phyloP scores from a whole-genome alignment of 2,329 filamentous ascomycete species.

The Aspergillus ochraceoroseus region DNA sequence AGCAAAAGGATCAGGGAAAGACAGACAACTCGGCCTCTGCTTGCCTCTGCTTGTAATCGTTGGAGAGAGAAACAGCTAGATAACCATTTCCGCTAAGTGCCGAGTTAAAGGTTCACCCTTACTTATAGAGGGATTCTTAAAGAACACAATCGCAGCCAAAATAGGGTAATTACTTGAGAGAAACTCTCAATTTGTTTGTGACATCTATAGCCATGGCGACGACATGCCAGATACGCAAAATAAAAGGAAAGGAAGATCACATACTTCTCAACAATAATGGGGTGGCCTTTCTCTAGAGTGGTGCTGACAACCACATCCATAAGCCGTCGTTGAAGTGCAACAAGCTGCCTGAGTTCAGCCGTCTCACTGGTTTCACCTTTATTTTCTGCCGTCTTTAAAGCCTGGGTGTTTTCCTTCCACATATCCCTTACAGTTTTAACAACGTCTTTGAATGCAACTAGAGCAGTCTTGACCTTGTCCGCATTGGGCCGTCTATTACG shows the following conservation, averaged over 20 bases:
- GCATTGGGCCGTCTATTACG: conserved; percentile 48
- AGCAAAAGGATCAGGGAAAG: background rate
- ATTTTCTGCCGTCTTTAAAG: conserved; percentile 55
- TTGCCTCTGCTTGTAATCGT: conserved; percentile 5
- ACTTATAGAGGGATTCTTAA: conserved; percentile 29
- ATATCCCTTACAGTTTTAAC: conserved; percentile 56
- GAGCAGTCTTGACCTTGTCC: conserved; percentile 51
- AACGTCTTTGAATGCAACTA: conserved; percentile 56
- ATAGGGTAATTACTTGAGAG: conserved; percentile 34
- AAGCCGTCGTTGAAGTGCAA: conserved; percentile 54
- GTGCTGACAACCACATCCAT: conserved; percentile 49
- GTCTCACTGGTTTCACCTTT: conserved; percentile 53
- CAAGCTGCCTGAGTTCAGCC: conserved; percentile 52
- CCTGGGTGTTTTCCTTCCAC: conserved; percentile 56
- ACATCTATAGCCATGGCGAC: conserved; percentile 33
- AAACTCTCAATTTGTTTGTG: conserved; percentile 35
- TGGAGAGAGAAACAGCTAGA: conserved; percentile 10
- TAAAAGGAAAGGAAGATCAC: conserved; percentile 28
- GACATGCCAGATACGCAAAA: conserved; percentile 24
- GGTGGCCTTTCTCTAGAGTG: conserved; percentile 44
- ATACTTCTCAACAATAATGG: conserved; percentile 49
- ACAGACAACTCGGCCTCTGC: no score
- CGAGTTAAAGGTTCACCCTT: conserved; percentile 23
- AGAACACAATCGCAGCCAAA: conserved; percentile 25
- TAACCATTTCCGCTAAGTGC: conserved; percentile 11